Evolutionary conservation across 768 basidiomycete genomes (phyloP).

Genomic region (Lentinula boryana): DNA sequence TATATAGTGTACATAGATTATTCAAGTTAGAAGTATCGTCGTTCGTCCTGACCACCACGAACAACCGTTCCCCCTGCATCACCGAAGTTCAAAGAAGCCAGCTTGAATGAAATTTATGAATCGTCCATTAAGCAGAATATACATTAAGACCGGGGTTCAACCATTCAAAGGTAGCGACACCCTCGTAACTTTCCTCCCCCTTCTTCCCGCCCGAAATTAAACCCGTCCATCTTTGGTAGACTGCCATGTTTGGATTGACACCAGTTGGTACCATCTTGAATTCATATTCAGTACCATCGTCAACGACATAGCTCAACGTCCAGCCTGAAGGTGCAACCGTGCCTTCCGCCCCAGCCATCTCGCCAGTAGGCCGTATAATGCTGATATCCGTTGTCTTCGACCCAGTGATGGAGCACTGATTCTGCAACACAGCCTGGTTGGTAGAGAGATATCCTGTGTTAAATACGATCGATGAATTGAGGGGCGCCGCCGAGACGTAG

Average conservation of each 20-base stretch:
- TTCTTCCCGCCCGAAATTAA: constrained; percentile 8
- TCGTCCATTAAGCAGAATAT: background rate
- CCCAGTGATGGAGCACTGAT: constrained; percentile 17
- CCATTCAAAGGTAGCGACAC: constrained; percentile 11
- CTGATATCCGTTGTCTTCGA: constrained; percentile 11
- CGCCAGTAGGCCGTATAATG: constrained; percentile 13
- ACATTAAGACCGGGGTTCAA: constrained; percentile 7
- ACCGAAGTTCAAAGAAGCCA: no score
- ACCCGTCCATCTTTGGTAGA: constrained; percentile 20
- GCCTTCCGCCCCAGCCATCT: constrained; percentile 8
- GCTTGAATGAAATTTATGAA: background rate
- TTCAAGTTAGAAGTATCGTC: no score
- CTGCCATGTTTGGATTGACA: constrained; percentile 11
- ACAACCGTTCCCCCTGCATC: no score
- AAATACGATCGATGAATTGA: constrained; percentile 11
- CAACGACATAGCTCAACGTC: constrained; percentile 15
- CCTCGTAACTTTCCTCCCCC: background rate
- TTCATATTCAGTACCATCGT: constrained; percentile 12
- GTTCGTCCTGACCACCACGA: no score
- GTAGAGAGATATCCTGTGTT: constrained; percentile 18
- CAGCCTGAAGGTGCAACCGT: constrained; percentile 14
- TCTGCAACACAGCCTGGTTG: constrained; percentile 16
- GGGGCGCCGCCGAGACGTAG: constrained; percentile 10
- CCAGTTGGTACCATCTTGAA: constrained; percentile 15
- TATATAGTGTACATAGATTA: no score